Evolutionary conservation across 441 rosid species (phyloP), one percentile per base, ranked within the genome.

Genomic region (Isatis lusitanica): DNA sequence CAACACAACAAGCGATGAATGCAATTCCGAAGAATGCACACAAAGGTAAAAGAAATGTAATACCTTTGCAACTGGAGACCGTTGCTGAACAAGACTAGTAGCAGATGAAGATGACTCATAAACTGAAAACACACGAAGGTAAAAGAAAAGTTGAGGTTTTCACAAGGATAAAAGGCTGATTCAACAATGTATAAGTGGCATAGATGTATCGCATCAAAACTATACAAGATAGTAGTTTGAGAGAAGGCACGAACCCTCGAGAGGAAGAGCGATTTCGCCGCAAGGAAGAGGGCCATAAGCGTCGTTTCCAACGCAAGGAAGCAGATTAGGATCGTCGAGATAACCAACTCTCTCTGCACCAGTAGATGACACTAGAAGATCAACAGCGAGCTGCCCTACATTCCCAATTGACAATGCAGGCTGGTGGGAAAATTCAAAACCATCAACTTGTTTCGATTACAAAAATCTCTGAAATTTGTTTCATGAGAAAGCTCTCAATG

Each of bases 361-460:
- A 21, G 75, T 80, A 2, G 96, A 86, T 9, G 98, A 88, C 13
- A 92, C 87, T 73, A 94, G 71, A 38, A 92, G 80, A 86, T 94
- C 99, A 73, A 89, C 85, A 0, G 94, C 97, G 6, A 94, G 83
- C 81, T 94, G 94, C 48, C 97, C 99, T 35, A 92, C 98, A 74
- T 90, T 94, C 68, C 99, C 98, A 40, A 89, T 87, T 36, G 98
- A 94, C 57, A 94, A 68, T 24, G 97, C 98, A 21, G 97, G 99
- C 97, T 92, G 75, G 61, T 13, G 30, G 1, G 1, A 1, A 48
- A 56, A 0, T 2, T 26, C 9, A 61, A 73, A 61, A 59, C 12
- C 73, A 76, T 7, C 12, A 10, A 30, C 0, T 52, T 61, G 9
- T 16, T 16, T 35, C 24, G 17, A 16, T 64, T 24, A 70, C 4